Base-by-base conservation (phyloP, 2,329 filamentous ascomycete genomes). In the Sarocladium strictum region DNA sequence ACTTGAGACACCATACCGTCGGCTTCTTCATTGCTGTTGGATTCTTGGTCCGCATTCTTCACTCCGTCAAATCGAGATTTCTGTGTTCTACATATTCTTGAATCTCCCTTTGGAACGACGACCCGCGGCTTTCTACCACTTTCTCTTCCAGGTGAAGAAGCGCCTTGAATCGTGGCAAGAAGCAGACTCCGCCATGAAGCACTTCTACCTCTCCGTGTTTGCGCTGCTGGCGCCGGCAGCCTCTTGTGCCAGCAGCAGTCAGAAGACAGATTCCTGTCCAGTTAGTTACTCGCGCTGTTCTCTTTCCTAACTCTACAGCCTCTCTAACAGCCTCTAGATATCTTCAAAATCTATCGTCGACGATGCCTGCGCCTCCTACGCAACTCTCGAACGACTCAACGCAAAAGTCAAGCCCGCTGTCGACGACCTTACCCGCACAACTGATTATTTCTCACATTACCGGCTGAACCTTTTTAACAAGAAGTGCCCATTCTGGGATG, bases 361-460 rank as follows among this genome's bases (percentile, higher is more conserved):
- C 41, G 94, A 99, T 70, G 91, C 94, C 50, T 97, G 94, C 74
- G 90, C 90, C 58, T 96, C 93, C 55, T 99, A 96, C 72, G 85
- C 86, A 55, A 91, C 90, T 35, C 87, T 99, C 69, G 92, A 99
- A 67, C 76, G 78, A 38, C 78, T 99, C 54, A 99, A 97, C 72
- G 72, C 78, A 61, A 80, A 83, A 57, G 78, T 97, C 58, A 85
- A 86, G 63, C 89, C 91, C 17, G 81, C 85, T 53, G 75, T 99
- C 61, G 81, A 89, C 63, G 86, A 89, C 54, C 83, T 99, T 45
- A 96, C 90, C 0, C 83, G 83, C 62, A 84, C 88, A 53, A 96
- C 93, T 69, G 94, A 99, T 72, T 99, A 97, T 80, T 99, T 99
- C 73, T 93, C 93, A 53, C 91, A 97, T 72, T 99, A 97, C 75